A percentile compares a stretch with the other conserved stretches of the same genome.
Conservation (phyloP, 139 green algal genomes). For the Chlorokybus atmophyticus region DNA sequence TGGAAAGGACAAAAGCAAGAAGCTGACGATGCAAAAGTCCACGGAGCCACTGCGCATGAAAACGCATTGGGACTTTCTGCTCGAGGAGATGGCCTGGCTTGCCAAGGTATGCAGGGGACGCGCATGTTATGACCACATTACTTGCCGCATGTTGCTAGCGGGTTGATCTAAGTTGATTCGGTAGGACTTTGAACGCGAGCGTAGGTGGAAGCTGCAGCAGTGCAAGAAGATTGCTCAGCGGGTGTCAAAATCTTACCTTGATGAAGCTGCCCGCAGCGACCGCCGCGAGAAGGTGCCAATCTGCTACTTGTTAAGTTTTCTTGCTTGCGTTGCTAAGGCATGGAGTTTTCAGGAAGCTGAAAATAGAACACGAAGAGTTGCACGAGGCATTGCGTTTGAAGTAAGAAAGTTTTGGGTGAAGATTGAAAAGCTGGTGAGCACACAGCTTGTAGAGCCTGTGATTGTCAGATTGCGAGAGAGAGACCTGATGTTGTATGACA, state of each 20-base stretch:
- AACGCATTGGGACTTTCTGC: conserved; percentile 80
- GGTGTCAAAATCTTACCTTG: conserved; percentile 48
- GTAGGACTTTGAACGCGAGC: conserved; percentile 39
- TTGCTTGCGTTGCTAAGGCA: background rate
- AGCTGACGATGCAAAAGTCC: too few species aligned
- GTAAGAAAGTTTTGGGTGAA: conserved; percentile 79
- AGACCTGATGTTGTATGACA: background rate
- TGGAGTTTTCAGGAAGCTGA: conserved; percentile 17
- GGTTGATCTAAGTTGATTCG: conserved; percentile 29
- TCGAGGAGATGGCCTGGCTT: conserved; percentile 94
- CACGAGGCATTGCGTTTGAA: conserved; percentile 49
- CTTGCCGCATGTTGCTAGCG: background rate
- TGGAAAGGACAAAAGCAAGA: too few species aligned
- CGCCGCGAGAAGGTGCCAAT: conserved; percentile 12
- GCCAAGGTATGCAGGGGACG: conserved; percentile 45
- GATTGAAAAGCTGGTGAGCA: conserved; percentile 63
- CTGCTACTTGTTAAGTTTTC: background rate
- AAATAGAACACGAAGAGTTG: conserved; percentile 32
- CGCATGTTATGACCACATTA: background rate
- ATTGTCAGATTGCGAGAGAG: background rate
- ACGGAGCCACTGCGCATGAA: too few species aligned
- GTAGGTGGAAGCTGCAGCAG: conserved; percentile 59
- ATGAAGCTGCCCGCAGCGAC: conserved; percentile 41
- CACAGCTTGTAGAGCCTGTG: background rate
- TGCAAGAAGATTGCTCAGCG: conserved; percentile 41